Conservation (phyloP, 208 protist genomes). For the Novymonas esmeraldas region DNA sequence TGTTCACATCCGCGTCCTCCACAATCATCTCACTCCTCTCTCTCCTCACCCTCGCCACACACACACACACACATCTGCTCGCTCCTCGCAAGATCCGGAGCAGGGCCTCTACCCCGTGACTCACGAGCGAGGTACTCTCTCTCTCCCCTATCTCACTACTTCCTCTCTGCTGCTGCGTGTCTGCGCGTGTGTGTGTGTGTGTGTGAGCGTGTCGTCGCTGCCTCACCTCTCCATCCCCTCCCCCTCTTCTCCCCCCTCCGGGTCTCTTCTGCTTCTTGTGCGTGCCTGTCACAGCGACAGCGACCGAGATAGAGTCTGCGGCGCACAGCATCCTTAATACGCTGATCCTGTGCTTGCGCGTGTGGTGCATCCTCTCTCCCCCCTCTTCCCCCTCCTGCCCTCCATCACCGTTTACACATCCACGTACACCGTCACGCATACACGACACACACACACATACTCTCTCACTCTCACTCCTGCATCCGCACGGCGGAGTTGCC, state of each 20-base stretch:
- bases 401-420: no score
- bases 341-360: no score
- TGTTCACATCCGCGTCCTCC: background rate
- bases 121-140: background rate
- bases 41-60: background rate
- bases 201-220: background rate
- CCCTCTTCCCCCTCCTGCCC: no score
- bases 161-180: background rate
- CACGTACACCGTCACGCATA: no score
- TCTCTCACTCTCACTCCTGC: background rate
- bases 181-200: background rate
- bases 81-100: background rate
- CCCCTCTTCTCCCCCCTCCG: background rate
- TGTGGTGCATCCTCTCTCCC: no score
- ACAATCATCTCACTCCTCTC: background rate
- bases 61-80: background rate
- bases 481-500: background rate
- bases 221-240: background rate
- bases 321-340: no score
- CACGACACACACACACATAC: background rate
- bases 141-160: background rate
- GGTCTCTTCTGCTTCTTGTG: background rate
- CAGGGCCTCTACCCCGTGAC: background rate
- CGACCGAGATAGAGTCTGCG: no score
- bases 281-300: no score